Evolutionary conservation across 345 rosid species (phyloP).

Genomic region (Sisymbrium irio): DNA sequence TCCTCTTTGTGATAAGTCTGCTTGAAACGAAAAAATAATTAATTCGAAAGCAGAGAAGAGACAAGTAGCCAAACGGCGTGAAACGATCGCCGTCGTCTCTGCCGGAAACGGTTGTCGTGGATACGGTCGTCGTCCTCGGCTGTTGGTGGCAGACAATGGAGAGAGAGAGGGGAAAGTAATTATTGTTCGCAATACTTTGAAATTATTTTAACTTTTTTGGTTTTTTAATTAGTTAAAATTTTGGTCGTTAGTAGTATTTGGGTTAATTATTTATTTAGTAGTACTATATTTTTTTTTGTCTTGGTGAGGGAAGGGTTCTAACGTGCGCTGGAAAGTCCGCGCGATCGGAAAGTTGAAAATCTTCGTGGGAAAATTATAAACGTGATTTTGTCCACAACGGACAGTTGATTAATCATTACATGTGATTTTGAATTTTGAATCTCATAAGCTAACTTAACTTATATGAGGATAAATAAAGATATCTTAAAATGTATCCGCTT

Average conservation of each 20-base stretch:
- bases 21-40: neutral
- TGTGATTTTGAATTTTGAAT: conserved; percentile 22
- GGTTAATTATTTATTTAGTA: neutral
- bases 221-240: conserved; percentile 5
- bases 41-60: conserved; percentile 5
- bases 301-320: conserved; percentile 24
- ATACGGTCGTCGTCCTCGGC: conserved; percentile 40
- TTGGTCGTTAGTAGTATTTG: neutral
- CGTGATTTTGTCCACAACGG: conserved; percentile 20
- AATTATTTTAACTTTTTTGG: conserved; percentile 10
- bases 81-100: conserved; percentile 27
- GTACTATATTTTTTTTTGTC: neutral
- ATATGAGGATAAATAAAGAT: neutral
- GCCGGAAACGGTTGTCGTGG: conserved; percentile 25
- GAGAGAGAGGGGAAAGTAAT: conserved; percentile 21
- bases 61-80: conserved; percentile 7
- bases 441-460: neutral
- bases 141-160: conserved; percentile 32
- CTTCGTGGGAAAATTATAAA: conserved; percentile 17
- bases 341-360: conserved; percentile 13
- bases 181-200: conserved; percentile 29
- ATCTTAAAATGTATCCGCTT: neutral
- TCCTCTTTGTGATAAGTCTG: neutral
- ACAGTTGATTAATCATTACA: conserved; percentile 2
- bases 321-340: conserved; percentile 37